Base-by-base conservation (phyloP, 2,329 filamentous ascomycete genomes). In the Chaetomium strumarium region DNA sequence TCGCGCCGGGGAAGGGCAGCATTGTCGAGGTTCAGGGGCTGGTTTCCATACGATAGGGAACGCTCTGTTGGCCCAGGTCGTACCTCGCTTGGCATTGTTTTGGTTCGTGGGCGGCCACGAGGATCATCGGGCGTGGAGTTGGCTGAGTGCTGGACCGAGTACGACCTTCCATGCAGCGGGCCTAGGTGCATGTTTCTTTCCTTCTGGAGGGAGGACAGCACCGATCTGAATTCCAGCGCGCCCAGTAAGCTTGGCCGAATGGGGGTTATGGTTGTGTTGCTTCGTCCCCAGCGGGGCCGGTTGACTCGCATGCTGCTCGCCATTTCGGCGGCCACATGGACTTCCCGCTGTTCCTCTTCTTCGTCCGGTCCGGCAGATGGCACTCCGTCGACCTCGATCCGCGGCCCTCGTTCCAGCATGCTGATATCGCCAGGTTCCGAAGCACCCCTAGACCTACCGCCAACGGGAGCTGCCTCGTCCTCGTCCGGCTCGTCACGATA, bases 231-330 rank as follows among this genome's bases (percentile, higher is more conserved):
- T 69, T 99, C 93, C 52, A 99, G 75, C 9, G 89, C 93, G 40
- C 93, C 93, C 3, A 99, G 86, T 43, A 99, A 74, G 73, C 93
- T 97, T 1, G 93, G 92, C 40, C 93, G 80, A 57, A 99, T 96
- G 0, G 90, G 87, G 7, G 85, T 92, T 55, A 91, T 79, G 2
- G 89, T 78, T 0, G 87, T 90, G 58, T 85, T 85, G 59, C 86
- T 82, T 57, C 83, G 79, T 41, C 77, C 77, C 43, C 81, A 76
- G 31, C 75, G 73, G 1, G 88, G 82, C 19, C 90, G 81, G 59
- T 83, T 84, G 29, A 97, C 78, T 52, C 92, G 86, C 93, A 99
- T 99, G 67, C 90, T 96, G 67, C 85, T 93, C 37, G 86, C 85
- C 65, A 99, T 81, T 68, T 97, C 91, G 17, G 90, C 90, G 37